Base-by-base conservation (phyloP, 176 grass and related monocot genomes). In the Carex kokanica region DNA sequence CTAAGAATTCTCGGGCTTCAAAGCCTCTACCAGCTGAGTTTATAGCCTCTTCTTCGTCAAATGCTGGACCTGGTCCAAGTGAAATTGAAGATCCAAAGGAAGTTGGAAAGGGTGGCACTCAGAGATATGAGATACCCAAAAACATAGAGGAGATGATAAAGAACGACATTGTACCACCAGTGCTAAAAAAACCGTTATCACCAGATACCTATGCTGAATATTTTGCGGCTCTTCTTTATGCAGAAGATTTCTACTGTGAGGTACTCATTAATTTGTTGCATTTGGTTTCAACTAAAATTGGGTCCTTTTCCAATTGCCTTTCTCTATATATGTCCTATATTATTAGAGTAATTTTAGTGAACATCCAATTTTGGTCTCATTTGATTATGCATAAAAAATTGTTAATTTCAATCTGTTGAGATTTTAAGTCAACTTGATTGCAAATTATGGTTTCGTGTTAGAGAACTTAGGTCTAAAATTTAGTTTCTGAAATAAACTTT, bases 201-300 rank as follows among this genome's bases (percentile, higher is more conserved):
- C 86, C 80, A 1, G 0, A 2, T 1, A 83, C 20, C 34, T 88
- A 88, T 45, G 79, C 43, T 2, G 65, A 83, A 7, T 83, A 68
- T 38, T 88, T 88, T 18, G 16, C 69, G 1, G 24, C 81, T 40
- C 27, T 88, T 21, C 86, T 88, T 29, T 79, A 88, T 66, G 86
- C 86, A 53, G 80, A 88, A 59, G 80, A 84, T 12, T 78, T 77
- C 59, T 83, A 88, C 27, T 62, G 2, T 16, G 80, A 88, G 86
- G 86, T 88, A n/a, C 45, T 49, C 9, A 31, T n/a, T n/a, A n/a
- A n/a, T n/a, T 43, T 43, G 8, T 20, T 43, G 66, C 34, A 70
- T 70, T n/a, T 40, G 0, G 13, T 65, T 23, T 32, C 32, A 65
- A 14, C 63, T 13, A 32, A 31, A 65, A 24, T 27, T 0, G 2